Base-by-base conservation (phyloP, 2,329 filamentous ascomycete genomes). In the Diaporthe batatas region DNA sequence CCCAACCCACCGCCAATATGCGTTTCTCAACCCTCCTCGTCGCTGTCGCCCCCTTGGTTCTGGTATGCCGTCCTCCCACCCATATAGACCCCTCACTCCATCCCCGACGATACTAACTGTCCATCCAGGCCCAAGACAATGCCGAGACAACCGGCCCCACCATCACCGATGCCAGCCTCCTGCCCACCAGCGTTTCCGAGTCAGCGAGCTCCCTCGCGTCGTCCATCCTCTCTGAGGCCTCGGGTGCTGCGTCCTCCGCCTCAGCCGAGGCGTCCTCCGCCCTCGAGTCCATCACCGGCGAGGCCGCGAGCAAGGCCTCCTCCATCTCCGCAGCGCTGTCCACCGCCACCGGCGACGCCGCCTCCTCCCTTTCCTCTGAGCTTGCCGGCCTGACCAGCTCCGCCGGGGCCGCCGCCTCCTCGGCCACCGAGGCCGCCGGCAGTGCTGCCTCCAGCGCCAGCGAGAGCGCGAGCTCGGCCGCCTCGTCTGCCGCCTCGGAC, bases 11-110 rank as follows among this genome's bases (percentile, higher is more conserved):
- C n/a, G 29, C 65, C 79, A 86, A 76, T 64, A 90, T 90, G 88
- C 89, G 86, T 83, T 82, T 87, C 81, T 77, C 83, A 65, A 74
- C 82, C 55, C 70, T 82, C 68, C 75, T 83, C 53, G 76, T 80
- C 75, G 78, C 81, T 74, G 76, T 82, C 65, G 76, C 87, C 64
- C 62, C 73, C 16, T 3, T 51, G 70, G 73, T 53, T 32, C 65
- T 74, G 73, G 73, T 74, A 70, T 6, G 70, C 16, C 11, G 2
- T 16, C 14, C 3, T 12, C n/a, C 25, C 34, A 21, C 25, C 42
- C 44, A 7, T 3, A 21, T 18, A 11, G 5, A 18, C 6, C 8
- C 12, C 36, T 5, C 23, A 44, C 6, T 18, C 8, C n/a, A 34
- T 2, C 10, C 12, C 0, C 1, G 16, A 23, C n/a, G n/a, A 49